Percentiles rank a stretch among this genome's conserved stretches.
These are phyloP conservation scores for Ophiostoma himal-ulmi DNA, from an alignment of 2,329 filamentous ascomycete genomes.

Conservation along the genomic window DNA sequence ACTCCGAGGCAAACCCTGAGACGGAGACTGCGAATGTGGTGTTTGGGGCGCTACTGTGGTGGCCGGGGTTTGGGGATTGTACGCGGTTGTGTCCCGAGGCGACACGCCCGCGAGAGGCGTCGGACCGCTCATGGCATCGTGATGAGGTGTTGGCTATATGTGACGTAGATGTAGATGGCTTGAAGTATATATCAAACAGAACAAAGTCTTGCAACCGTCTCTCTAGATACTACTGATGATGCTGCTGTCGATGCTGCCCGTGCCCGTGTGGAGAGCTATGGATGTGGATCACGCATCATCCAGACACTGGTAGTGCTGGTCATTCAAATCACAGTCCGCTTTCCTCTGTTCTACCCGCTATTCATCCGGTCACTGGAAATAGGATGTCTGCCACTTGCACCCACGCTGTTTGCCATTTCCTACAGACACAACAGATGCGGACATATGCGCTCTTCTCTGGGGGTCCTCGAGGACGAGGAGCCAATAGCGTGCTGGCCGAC, in stretches of 20 bases:
- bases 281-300: background rate
- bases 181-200: background rate
- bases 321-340: background rate
- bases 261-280: background rate
- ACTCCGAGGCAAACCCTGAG: background rate
- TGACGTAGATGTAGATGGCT: background rate
- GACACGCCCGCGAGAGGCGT: conserved; percentile 11
- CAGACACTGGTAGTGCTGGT: background rate
- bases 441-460: background rate
- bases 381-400: background rate
- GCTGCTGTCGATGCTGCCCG: background rate
- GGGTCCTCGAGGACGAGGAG: background rate
- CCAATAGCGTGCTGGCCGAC: background rate
- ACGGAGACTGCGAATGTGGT: background rate
- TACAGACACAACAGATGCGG: background rate
- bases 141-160: background rate
- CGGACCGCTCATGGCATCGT: conserved; percentile 15
- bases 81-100: conserved; percentile 8
- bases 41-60: background rate
- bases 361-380: background rate
- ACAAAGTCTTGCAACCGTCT: background rate
- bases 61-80: background rate
- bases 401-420: background rate
- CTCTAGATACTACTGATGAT: background rate
- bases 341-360: background rate